Evolutionary conservation across 139 green algal genomes (phyloP), one percentile per base, ranked within the genome.

Genomic region (Picochlorum sp.): DNA sequence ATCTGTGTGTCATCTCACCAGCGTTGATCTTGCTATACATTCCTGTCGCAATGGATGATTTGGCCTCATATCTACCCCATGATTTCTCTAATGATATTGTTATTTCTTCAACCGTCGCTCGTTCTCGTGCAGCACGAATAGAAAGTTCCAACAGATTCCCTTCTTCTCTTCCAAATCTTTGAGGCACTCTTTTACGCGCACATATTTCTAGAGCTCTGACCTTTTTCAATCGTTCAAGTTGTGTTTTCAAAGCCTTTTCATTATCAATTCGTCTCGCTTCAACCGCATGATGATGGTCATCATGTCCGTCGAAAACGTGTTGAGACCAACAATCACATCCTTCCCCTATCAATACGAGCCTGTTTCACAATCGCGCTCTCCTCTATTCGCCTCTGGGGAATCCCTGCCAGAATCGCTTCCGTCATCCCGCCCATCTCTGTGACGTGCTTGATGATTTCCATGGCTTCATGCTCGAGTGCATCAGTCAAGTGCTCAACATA

Each of bases 351-450:
- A 28, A 89, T 83, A 49, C 68, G 71, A 2, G 83, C 83, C 72
- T 89, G 81, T 69, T 77, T 71, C 49, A 71, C 62, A 20, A 76
- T 76, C 15, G 78, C 74, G 41, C 74, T 80, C 67, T 84, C 78
- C 57, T 80, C 73, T 23, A 77, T 72, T 50, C 66, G 65, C 8
- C 72, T 47, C 49, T 77, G 72, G 26, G 70, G 70, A 57, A 77
- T 44, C 45, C 70, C 70, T 18, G 82, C 66, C 18, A 72, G 59
- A 49, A 89, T 81, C 2, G 83, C 83, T 45, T 73, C 55, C 0
- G 83, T 88, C 83, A 89, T 89, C 41, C 83, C 83, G 2, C 83
- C 83, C 30, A 79, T 45, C 16, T 49, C 56, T 58, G 88, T 83
- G 49, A 89, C 72, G 63, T 89, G 82, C 4, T 60, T 23, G 1